Evolutionary conservation across 1,284 basidiomycete species (phyloP).

Genomic region (Cryptococcus floricola): DNA sequence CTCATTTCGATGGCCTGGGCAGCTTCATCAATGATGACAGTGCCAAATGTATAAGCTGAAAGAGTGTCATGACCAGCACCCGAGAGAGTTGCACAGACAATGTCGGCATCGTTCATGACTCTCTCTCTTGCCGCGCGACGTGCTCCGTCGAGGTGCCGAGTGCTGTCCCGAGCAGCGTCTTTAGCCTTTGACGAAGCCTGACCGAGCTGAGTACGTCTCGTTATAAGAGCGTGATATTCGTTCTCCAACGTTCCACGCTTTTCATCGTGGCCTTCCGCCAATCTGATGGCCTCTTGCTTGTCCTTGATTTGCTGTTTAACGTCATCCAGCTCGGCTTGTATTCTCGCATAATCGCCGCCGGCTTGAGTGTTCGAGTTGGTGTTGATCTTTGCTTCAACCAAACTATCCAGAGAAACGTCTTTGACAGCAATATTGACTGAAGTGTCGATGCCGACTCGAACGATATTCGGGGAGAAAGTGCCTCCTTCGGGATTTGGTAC

Average conservation of each 20-base stretch:
- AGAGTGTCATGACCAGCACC: constrained; percentile 88
- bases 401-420: constrained; percentile 79
- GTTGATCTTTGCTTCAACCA: constrained; percentile 74
- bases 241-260: constrained; percentile 56
- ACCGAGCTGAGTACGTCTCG: constrained; percentile 61
- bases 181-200: constrained; percentile 70
- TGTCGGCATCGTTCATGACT: constrained; percentile 80
- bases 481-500: constrained; percentile 61
- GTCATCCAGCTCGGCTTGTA: constrained; percentile 65
- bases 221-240: constrained; percentile 66
- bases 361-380: constrained; percentile 53
- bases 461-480: constrained; percentile 67
- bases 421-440: constrained; percentile 77
- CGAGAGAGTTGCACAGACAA: constrained; percentile 90
- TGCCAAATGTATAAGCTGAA: constrained; percentile 82
- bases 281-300: constrained; percentile 59
- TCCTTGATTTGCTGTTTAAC: constrained; percentile 61
- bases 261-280: constrained; percentile 37
- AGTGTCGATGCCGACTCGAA: constrained; percentile 79
- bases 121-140: constrained; percentile 69
- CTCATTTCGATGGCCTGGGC: constrained; percentile 96
- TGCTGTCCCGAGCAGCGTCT: constrained; percentile 71
- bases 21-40: constrained; percentile 96
- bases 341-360: constrained; percentile 54
- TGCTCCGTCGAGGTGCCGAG: constrained; percentile 69